Percentiles rank a stretch among this genome's conserved stretches.
Conservation (phyloP, 495 filamentous ascomycete species). For the Sordaria brevicollis region DNA sequence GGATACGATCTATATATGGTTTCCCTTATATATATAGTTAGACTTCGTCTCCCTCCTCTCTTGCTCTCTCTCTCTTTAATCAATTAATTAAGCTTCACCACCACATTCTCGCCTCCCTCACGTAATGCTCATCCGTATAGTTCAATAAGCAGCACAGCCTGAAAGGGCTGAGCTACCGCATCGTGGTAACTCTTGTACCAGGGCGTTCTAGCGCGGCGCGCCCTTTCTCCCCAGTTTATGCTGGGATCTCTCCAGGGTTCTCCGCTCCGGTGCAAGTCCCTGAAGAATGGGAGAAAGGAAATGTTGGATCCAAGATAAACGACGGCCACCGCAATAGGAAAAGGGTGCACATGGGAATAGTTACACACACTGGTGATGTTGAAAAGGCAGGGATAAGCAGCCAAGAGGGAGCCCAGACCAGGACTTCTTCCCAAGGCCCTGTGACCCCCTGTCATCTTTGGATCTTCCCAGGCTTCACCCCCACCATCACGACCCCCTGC, state of each 20-base stretch:
- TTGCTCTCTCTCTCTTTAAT: too few relatives aligned
- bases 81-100: too few relatives aligned
- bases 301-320: not conserved
- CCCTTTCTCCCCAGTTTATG: not conserved
- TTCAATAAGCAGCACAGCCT: not conserved
- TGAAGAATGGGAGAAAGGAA: not conserved
- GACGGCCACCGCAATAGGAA: not conserved
- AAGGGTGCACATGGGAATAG: not conserved
- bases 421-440: not conserved
- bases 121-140: too few relatives aligned
- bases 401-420: constrained; percentile 8
- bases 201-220: not conserved
- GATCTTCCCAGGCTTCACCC: not conserved
- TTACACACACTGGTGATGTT: not conserved
- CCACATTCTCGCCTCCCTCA: too few relatives aligned
- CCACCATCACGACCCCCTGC: not conserved
- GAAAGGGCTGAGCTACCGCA: constrained; percentile 10
- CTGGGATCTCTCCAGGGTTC: not conserved
- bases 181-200: not conserved
- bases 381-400: not conserved
- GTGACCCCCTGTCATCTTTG: not conserved
- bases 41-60: too few relatives aligned
- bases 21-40: too few relatives aligned
- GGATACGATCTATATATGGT: too few relatives aligned
- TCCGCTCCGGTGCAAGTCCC: not conserved